Conservation (phyloP, 208 protist genomes). For the Tetramitus jugosus region DNA sequence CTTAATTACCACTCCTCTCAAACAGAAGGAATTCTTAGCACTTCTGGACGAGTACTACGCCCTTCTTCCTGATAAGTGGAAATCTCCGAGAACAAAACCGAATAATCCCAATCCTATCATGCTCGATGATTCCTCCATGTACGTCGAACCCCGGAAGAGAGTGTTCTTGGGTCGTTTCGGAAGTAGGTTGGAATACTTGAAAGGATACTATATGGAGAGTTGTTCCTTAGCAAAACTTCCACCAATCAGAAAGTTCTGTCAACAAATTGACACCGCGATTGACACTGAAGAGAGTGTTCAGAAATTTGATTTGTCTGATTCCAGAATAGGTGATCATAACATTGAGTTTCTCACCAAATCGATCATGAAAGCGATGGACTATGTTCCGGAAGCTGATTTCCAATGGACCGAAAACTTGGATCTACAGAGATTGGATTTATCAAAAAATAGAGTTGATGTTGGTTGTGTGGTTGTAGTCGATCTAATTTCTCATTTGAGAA, state of each 20-base stretch:
- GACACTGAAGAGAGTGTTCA: conserved; percentile 29
- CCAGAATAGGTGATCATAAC: neutral
- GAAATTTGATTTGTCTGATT: conserved; percentile 27
- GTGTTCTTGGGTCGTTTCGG: conserved; percentile 27
- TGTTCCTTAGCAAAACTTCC: conserved; percentile 30
- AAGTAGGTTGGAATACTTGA: conserved; percentile 37
- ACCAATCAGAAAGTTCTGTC: conserved; percentile 33
- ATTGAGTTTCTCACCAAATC: neutral
- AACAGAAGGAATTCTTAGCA: conserved; percentile 37
- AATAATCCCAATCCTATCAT: conserved; percentile 20
- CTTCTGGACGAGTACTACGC: conserved; percentile 42
- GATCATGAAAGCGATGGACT: neutral
- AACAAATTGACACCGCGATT: conserved; percentile 31
- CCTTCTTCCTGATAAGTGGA: conserved; percentile 28
- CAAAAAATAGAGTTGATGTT: neutral
- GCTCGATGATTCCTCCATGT: conserved; percentile 27
- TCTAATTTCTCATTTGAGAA: neutral
- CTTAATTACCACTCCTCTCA: conserved; percentile 30
- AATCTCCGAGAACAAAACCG: neutral
- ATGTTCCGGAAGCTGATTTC: neutral
- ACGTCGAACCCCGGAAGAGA: conserved; percentile 25
- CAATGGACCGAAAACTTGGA: conserved; percentile 9
- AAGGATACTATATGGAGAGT: conserved; percentile 42
- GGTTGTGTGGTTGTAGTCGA: neutral
- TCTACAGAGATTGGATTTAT: neutral